phyloP scores from a whole-genome alignment of 192 early-diverging fungal species.

The Coemansia sp. region DNA sequence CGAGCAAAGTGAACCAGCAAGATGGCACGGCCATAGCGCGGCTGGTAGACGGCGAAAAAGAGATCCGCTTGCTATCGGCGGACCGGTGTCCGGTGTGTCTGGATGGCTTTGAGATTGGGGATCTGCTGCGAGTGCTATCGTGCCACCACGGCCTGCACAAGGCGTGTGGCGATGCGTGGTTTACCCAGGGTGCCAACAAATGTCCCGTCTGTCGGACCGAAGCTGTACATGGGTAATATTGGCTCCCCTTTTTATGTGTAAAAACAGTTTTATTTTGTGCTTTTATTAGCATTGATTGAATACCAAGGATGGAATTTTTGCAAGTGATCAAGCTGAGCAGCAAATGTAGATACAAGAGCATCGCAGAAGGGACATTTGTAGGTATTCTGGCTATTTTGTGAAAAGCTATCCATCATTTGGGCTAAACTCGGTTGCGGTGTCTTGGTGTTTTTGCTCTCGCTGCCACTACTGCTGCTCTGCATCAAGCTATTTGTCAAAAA shows the following conservation, averaged over 20 bases:
- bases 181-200: constrained; percentile 47
- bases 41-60: constrained; percentile 2
- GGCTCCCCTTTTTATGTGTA: constrained; percentile 8
- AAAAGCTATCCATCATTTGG: constrained; percentile 17
- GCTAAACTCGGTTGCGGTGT: constrained; percentile 15
- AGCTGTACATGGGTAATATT: constrained; percentile 18
- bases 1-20: constrained; percentile 2
- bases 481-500: background rate
- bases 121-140: constrained; percentile 33
- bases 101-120: constrained; percentile 33
- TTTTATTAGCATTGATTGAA: constrained; percentile 28
- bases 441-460: background rate
- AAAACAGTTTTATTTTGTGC: constrained; percentile 19
- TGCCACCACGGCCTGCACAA: constrained; percentile 43
- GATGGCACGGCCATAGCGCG: constrained; percentile 11
- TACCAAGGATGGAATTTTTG: constrained; percentile 40
- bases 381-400: constrained; percentile 20
- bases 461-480: background rate
- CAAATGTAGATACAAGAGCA: constrained; percentile 9
- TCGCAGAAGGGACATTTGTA: constrained; percentile 50
- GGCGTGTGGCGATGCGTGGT: constrained; percentile 47
- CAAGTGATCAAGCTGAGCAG: constrained; percentile 27
- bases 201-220: constrained; percentile 45
- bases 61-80: constrained; percentile 30
- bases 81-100: constrained; percentile 48